Percentiles rank a stretch among this genome's conserved stretches.
Conservation (phyloP, 163 green algal species). For the Prototheca wickerhamii region DNA sequence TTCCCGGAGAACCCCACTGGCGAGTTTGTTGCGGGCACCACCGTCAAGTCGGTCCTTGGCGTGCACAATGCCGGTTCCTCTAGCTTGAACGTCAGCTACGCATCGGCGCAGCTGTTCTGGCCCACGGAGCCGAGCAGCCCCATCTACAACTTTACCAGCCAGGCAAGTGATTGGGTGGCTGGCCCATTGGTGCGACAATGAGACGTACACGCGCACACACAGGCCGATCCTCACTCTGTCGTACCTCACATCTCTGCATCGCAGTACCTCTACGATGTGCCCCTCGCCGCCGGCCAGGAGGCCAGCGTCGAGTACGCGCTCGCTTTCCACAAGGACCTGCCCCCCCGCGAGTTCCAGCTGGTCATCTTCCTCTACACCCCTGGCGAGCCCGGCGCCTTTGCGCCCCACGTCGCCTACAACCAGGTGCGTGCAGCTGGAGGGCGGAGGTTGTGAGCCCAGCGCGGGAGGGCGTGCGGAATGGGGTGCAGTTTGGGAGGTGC, state of each 20-base stretch:
- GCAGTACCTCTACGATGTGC: constrained; percentile 21
- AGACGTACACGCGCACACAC: neutral
- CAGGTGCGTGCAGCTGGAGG: constrained; percentile 3
- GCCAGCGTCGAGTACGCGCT: constrained; percentile 25
- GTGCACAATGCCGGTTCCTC: constrained; percentile 16
- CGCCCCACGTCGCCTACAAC: constrained; percentile 20
- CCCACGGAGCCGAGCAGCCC: constrained; percentile 18
- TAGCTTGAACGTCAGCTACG: constrained; percentile 16
- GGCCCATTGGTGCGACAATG: neutral
- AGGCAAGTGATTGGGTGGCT: constrained; percentile 11
- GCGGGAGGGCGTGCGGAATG: neutral
- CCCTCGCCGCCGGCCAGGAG: constrained; percentile 16
- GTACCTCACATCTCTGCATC: neutral
- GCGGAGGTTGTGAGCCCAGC: neutral
- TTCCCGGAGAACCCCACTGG: constrained; percentile 32
- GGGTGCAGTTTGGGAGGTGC: neutral
- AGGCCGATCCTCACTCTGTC: no score
- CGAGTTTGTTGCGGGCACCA: constrained; percentile 27
- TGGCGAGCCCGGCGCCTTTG: neutral
- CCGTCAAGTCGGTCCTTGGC: constrained; percentile 19
- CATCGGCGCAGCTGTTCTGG: constrained; percentile 14
- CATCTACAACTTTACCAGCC: constrained; percentile 30
- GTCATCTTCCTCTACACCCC: constrained; percentile 1
- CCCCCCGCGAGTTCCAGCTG: constrained; percentile 27
- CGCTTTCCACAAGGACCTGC: constrained; percentile 21